Evolutionary conservation across 1,284 basidiomycete genomes (phyloP), one percentile per base, ranked within the genome.

Genomic region (Cryptococcus hybrid): DNA sequence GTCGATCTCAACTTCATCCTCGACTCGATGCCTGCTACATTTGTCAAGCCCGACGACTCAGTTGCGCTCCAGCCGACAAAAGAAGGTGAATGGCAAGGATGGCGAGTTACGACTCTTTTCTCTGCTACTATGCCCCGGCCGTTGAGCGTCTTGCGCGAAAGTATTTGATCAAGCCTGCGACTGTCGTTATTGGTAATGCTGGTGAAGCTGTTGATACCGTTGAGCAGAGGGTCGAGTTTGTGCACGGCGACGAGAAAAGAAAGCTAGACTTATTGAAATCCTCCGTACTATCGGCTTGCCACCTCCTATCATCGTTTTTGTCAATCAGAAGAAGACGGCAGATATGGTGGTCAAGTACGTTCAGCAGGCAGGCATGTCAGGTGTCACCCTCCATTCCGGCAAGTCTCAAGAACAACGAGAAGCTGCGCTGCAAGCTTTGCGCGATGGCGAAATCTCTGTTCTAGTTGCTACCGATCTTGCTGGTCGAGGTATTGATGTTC

Each of bases 281-380:
- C 86, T 99, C 73, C 90, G 92, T 79, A 88, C 85, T 60, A 87
- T 86, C 43, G 82, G 84, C 55, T 91, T 88, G 77, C 78, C 86
- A 34, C 86, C 95, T 34, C 96, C 96, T 1, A 98, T 99, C 70
- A 99, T 99, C 65, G 90, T 95, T 11, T 99, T 99, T 79, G 93
- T 97, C 81, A 99, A 98, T 78, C 94, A 98, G 79, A 99, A 98
- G 83, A 95, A 95, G 82, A 94, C 91, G 5, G 95, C 94, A 47
- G 95, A 99, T 72, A 88, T 91, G 85, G 89, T 99, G 24, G 88
- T 91, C 43, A 91, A 91, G 75, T 93, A 96, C 70, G 81, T 99
- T 7, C 85, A 87, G 53, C 88, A 91, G 55, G 88, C 87, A 42
- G 90, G 90, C 45, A 86, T 91, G 74, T 88, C 82, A 61, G 87